These are phyloP conservation scores for Cornus controversa DNA, from an alignment of 148 eudicot genomes.

Conservation along the genomic window DNA sequence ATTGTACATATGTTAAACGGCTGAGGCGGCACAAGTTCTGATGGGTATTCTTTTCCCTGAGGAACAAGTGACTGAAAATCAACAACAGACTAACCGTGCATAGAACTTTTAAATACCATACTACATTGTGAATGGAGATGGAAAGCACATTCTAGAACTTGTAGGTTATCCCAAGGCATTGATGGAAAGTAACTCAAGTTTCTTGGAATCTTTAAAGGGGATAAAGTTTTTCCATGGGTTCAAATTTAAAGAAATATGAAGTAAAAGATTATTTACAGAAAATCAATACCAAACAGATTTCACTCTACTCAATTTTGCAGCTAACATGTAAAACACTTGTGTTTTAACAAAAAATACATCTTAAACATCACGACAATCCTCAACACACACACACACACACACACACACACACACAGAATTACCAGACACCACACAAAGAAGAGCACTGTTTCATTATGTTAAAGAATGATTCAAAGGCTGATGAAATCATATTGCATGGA, in stretches of 20 bases:
- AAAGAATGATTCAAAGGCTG: neutral
- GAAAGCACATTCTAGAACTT: neutral
- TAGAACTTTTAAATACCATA: neutral
- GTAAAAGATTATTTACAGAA: neutral
- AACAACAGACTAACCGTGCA: neutral
- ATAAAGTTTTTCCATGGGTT: neutral
- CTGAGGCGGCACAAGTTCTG: slow-evolving; percentile 62
- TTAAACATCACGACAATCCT: neutral
- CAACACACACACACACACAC: neutral
- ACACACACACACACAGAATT: neutral
- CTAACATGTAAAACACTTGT: neutral
- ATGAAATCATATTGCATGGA: neutral
- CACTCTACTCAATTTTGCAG: neutral
- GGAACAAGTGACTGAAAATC: slow-evolving; percentile 2
- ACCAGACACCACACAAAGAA: neutral
- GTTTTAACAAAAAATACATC: neutral
- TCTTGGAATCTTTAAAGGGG: neutral
- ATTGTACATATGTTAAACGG: slow-evolving; percentile 67
- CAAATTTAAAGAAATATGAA: neutral
- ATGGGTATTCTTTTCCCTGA: slow-evolving; percentile 66
- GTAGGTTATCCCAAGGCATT: neutral
- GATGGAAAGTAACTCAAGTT: neutral
- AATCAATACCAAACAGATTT: neutral
- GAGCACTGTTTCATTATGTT: neutral
- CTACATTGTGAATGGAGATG: neutral